Conservation (phyloP, 805 yeast species). For the Ogataea paradorogensis region DNA sequence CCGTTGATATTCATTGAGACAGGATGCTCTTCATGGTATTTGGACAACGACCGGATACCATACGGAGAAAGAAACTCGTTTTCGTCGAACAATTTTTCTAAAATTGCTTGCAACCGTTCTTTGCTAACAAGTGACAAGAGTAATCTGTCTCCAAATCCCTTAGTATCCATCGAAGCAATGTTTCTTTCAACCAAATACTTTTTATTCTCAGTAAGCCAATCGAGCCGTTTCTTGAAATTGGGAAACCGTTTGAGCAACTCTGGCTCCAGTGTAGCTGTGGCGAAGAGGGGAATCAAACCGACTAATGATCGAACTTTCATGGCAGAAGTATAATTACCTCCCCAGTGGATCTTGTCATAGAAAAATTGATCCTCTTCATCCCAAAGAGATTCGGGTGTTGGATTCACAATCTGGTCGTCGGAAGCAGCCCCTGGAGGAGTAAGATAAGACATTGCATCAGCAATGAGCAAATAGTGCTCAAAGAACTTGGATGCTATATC, state of each 20-base stretch:
- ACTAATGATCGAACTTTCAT: conserved; percentile 86
- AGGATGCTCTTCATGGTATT: conserved; percentile 80
- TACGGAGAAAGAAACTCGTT: conserved; percentile 78
- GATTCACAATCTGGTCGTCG: conserved; percentile 26
- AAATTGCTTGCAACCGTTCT: conserved; percentile 72
- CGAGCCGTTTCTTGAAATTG: conserved; percentile 73
- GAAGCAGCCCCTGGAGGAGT: conserved; percentile 34
- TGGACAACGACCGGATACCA: conserved; percentile 87
- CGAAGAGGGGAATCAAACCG: conserved; percentile 88
- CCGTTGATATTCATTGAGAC: conserved; percentile 83
- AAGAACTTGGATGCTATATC: conserved; percentile 92
- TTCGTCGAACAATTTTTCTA: conserved; percentile 80
- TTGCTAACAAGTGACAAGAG: conserved; percentile 76
- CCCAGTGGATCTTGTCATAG: conserved; percentile 88
- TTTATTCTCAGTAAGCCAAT: conserved; percentile 78
- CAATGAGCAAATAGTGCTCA: conserved; percentile 86
- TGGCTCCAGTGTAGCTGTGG: conserved; percentile 84
- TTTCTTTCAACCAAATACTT: conserved; percentile 71
- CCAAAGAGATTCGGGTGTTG: conserved; percentile 73
- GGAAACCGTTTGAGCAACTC: conserved; percentile 75
- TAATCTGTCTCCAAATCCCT: conserved; percentile 81
- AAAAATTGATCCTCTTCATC: conserved; percentile 85
- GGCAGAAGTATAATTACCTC: conserved; percentile 59
- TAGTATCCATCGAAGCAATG: conserved; percentile 73
- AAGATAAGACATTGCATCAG: conserved; percentile 86